A percentile compares a stretch with the other conserved stretches of the same genome.
These are phyloP conservation scores for Hypoxylon sp. DNA, from an alignment of 2,329 filamentous ascomycete species.

Conservation along the genomic window DNA sequence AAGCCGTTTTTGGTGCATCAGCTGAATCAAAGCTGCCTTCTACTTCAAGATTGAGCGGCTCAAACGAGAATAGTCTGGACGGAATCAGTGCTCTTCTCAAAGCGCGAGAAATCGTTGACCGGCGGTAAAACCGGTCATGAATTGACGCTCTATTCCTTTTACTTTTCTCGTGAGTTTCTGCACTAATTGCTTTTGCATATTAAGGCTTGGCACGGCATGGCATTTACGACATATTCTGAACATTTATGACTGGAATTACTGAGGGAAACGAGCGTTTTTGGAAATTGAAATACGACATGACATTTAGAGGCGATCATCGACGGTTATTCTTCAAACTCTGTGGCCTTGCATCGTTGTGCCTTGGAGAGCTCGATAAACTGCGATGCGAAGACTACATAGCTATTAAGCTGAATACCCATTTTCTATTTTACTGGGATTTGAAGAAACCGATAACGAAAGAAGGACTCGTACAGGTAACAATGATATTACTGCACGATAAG, in stretches of 20 bases:
- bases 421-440: constrained; percentile 17
- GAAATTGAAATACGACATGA: constrained; percentile 40
- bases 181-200: constrained; percentile 38
- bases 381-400: constrained; percentile 24
- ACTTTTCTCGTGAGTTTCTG: constrained; percentile 17
- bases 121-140: constrained; percentile 49
- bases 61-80: constrained; percentile 60
- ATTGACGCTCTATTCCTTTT: constrained; percentile 3
- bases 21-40: constrained; percentile 31
- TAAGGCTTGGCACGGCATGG: constrained; percentile 36
- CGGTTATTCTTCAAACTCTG: constrained; percentile 1
- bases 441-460: constrained; percentile 23
- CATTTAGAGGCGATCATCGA: constrained; percentile 19
- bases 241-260: constrained; percentile 36
- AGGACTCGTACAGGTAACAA: constrained; percentile 13
- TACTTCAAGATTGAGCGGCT: constrained; percentile 32
- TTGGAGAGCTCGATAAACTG: constrained; percentile 11
- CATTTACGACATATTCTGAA: constrained; percentile 36
- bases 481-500: constrained; percentile 14
- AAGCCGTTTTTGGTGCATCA: constrained; percentile 28
- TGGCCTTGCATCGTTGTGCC: constrained; percentile 14
- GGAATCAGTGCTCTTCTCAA: constrained; percentile 72
- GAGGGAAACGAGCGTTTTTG: constrained; percentile 40
- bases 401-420: constrained; percentile 39
- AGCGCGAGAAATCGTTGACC: constrained; percentile 72